Base-by-base conservation (phyloP, 768 basidiomycete species). In the Megacollybia marginata region DNA sequence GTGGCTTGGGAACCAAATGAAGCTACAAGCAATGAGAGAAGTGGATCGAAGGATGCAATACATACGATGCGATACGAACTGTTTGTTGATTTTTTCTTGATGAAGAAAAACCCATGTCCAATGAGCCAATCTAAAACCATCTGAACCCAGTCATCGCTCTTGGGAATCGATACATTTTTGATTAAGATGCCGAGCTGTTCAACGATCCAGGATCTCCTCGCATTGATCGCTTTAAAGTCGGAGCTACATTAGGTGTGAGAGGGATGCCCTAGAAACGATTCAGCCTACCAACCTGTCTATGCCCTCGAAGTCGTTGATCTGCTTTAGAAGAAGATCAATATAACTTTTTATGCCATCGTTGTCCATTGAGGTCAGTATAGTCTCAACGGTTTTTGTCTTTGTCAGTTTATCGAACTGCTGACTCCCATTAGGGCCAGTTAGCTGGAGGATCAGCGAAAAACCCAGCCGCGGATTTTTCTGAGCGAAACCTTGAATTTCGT, bases 371-470 rank as follows among this genome's bases (percentile, higher is more conserved):
- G 80, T 74, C 49, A 97, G 69, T 49, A 97, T 83, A 1, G 79
- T 77, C 67, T 95, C 92, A 33, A 97, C 78, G 0, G 91, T 95
- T 67, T 93, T 96, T 9, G 94, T 94, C 64, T 82, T 87, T 10
- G 94, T 95, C 50, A 95, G 65, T 64, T 79, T 85, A 67, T 99
- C 95, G 58, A 98, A 99, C 63, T 92, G 87, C 50, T 83, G 79
- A 57, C 77, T 84, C 9, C 92, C 92, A 61, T 95, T 73, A 45
- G 80, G 75, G 16, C 89, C 90, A 1, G 91, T 88, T 20, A 98
- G 69, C 59, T 91, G 85, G 33, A 91, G 69, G 57, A 99, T 82
- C 36, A 97, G 69, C 7, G 91, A 78, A 59, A 95, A 90, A 4
- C 91, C 93, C 36, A 87, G 74, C 11, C 80, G 76, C 1, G 92